Base-by-base conservation (phyloP, 108 stramenopile genomes). In the Fistulifera pelliculosa region DNA sequence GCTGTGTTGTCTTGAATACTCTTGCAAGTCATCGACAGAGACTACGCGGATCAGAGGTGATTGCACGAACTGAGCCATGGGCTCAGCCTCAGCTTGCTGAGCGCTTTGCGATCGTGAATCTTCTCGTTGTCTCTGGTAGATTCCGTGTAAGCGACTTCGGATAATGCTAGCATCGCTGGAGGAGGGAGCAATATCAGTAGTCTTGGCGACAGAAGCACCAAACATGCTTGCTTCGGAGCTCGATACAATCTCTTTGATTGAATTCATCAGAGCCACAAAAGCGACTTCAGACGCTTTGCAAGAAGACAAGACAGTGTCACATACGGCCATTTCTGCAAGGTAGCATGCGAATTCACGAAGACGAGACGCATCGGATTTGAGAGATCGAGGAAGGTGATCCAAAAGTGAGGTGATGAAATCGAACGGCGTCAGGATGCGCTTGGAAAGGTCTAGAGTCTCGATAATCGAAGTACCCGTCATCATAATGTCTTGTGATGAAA, bases 261-360 rank as follows among this genome's bases (percentile, higher is more conserved):
- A 27, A 23, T 51, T 51, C 19, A 51, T 7, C 21, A 74, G 0
- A n/a, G 73, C 60, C 10, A 61, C 73, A 23, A 64, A 47, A 2
- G 73, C 73, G 50, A 74, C 39, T 35, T 68, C 56, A 18, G 66
- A 68, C 14, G 66, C 12, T 14, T 57, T 15, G 7, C 54, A 24
- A 3, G 23, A n/a, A 11, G 56, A 51, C 39, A 76, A 63, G 41
- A 49, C 49, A 23, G 27, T 18, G 47, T 76, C 75, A 47, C 59
- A 68, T 21, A 69, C 61, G 16, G 69, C 65, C 14, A 71, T 13
- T 48, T 76, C 75, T 13, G 67, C 49, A 16, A 70, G 31, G 41
- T 62, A 76, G 2, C 16, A 47, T 15, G 70, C 66, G 35, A 51
- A 47, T 13, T 76, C 75, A 8, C 52, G 19, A 17, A 69, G 24